Conservation (phyloP, 371 early-diverging fungal species). For the Choanephora cucurbitarum region DNA sequence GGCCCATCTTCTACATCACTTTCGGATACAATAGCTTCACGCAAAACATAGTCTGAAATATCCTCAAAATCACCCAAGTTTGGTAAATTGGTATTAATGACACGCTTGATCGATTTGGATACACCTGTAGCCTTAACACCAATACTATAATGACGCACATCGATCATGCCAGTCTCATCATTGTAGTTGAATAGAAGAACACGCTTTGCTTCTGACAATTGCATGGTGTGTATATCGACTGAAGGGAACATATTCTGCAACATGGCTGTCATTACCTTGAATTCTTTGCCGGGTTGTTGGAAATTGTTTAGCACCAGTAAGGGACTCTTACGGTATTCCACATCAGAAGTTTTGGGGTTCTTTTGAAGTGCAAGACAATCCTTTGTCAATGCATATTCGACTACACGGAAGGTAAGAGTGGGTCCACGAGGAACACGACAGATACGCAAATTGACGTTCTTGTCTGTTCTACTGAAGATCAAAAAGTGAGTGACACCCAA, state of each 20-base stretch:
- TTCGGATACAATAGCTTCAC: slow-evolving; percentile 86
- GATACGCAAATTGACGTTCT: slow-evolving; percentile 84
- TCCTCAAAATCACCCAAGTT: slow-evolving; percentile 82
- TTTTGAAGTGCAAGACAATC: slow-evolving; percentile 83
- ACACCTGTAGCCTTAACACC: slow-evolving; percentile 87
- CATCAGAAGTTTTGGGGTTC: slow-evolving; percentile 78
- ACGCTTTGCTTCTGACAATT: slow-evolving; percentile 84
- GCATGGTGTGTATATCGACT: slow-evolving; percentile 90
- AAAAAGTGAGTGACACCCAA: slow-evolving; percentile 88
- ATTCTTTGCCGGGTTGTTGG: slow-evolving; percentile 74
- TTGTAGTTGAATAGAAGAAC: slow-evolving; percentile 93
- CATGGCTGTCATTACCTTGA: slow-evolving; percentile 91
- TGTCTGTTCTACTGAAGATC: slow-evolving; percentile 85
- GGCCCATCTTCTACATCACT: slow-evolving; percentile 93
- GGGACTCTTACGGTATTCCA: slow-evolving; percentile 80
- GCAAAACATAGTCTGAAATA: slow-evolving; percentile 88
- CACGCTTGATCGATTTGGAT: slow-evolving; percentile 86
- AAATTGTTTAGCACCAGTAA: slow-evolving; percentile 94
- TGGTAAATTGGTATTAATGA: slow-evolving; percentile 77
- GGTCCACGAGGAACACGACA: slow-evolving; percentile 92
- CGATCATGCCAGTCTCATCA: slow-evolving; percentile 78
- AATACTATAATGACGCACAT: slow-evolving; percentile 92
- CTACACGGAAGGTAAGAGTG: slow-evolving; percentile 88
- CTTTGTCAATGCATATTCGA: slow-evolving; percentile 78
- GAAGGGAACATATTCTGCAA: slow-evolving; percentile 96